Base-by-base conservation (phyloP, 1,139 yeast genomes). In the Groenewaldozyma sp. region DNA sequence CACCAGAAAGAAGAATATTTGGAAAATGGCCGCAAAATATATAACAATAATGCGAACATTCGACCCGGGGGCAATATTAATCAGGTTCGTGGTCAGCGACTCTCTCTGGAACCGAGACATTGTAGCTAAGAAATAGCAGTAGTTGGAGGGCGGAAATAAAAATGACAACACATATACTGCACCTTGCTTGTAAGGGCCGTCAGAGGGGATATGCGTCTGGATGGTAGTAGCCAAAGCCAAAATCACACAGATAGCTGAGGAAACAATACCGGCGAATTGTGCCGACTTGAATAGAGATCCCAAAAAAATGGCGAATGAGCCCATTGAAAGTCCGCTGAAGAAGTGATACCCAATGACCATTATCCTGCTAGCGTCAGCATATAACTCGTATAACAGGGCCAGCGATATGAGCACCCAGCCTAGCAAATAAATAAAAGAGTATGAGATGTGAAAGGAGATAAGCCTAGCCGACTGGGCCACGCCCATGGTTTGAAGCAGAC, bases 61-160 rank as follows among this genome's bases (percentile, higher is more conserved):
- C 2, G 60, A 49, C 7, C 42, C 51, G 2, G 61, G 59, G 4
- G 63, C 57, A 3, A 38, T 43, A 16, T 53, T 42, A 3, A 52
- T 44, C 47, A 60, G 45, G 35, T 54, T 55, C 11, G 55, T 43
- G 0, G 55, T 45, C 13, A 39, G 11, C 7, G 39, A 36, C 2
- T 35, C 44, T 16, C 45, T 43, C 41, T 60, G 60, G 48, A 50
- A 58, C 19, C 62, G 40, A 3, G 63, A 51, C 16, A 53, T 41
- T 14, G 55, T 49, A 17, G 60, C 55, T 19, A 59, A 39, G 41
- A 54, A 59, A 39, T 53, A 60, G 18, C 59, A 47, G 40, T 59
- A 62, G 42, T 56, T 57, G 54, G 59, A 54, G 3, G 65, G 65
- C 10, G 66, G 65, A 45, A 62, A 62, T 10, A 62, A 35, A 35